phyloP scores from a whole-genome alignment of 139 green algal species.

The Diplosphaera chodatii region DNA sequence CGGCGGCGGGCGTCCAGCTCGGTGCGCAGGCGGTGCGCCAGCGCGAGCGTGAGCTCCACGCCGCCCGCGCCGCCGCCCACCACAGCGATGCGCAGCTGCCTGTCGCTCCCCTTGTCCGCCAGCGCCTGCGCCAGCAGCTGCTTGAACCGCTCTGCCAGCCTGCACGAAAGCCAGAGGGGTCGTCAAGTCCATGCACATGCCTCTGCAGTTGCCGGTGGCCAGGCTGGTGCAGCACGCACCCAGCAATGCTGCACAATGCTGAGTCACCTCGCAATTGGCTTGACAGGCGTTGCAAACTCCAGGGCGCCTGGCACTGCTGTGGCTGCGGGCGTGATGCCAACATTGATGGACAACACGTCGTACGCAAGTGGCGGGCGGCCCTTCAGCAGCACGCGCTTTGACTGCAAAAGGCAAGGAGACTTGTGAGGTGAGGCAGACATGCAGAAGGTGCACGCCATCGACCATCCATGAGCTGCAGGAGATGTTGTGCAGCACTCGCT shows the following conservation, averaged over 20 bases:
- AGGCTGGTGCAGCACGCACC: too few relatives aligned
- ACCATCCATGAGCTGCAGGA: too few relatives aligned
- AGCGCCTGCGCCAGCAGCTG: constrained; percentile 9
- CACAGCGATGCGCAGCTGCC: constrained; percentile 49
- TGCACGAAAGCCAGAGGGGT: too few relatives aligned
- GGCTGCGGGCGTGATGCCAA: constrained; percentile 78
- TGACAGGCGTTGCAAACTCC: constrained; percentile 73
- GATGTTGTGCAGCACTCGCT: too few relatives aligned
- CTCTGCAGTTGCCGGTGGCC: too few relatives aligned
- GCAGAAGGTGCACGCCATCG: too few relatives aligned
- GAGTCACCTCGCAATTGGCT: constrained; percentile 81
- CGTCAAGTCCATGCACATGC: too few relatives aligned
- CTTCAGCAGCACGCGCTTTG: constrained; percentile 42
- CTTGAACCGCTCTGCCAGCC: constrained; percentile 51
- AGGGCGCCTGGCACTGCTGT: constrained; percentile 51
- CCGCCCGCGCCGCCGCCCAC: constrained; percentile 88
- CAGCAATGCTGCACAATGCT: too few relatives aligned
- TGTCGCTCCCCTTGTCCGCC: not conserved
- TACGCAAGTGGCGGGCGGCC: constrained; percentile 65
- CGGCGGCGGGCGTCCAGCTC: constrained; percentile 14
- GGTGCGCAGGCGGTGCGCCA: constrained; percentile 64
- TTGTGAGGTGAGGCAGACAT: too few relatives aligned
- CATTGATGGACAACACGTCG: constrained; percentile 87
- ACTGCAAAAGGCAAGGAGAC: constrained; percentile 14
- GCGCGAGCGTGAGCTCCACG: constrained; percentile 78